Evolutionary conservation across 164 flowering plant species (phyloP).

Genomic region (Dillenia suffruticosa): DNA sequence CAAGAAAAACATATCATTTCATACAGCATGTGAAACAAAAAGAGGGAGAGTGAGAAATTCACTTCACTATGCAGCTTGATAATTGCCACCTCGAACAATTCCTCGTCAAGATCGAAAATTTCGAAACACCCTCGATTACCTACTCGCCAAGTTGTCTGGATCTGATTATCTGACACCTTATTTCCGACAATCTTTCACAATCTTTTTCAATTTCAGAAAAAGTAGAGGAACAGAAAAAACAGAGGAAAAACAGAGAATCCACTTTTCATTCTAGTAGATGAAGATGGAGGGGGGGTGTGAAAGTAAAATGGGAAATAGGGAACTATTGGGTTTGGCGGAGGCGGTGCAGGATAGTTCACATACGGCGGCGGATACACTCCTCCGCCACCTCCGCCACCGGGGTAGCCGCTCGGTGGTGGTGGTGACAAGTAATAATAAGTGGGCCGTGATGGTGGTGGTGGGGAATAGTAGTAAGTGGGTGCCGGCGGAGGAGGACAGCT

Average conservation of each 20-base stretch:
- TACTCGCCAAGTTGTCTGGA: slow-evolving; percentile 8
- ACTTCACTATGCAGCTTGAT: too few species aligned
- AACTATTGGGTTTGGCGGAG: slow-evolving; percentile 83
- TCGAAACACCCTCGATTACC: not conserved
- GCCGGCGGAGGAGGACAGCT: slow-evolving; percentile 41
- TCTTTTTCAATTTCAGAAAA: slow-evolving; percentile 9
- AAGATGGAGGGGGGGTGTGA: slow-evolving; percentile 40
- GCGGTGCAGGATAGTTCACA: slow-evolving; percentile 39
- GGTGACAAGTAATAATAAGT: slow-evolving; percentile 19
- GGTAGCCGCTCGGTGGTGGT: slow-evolving; percentile 9
- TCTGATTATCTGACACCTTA: slow-evolving; percentile 19
- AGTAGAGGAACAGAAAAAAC: not conserved
- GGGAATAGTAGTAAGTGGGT: slow-evolving; percentile 34
- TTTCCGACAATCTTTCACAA: slow-evolving; percentile 3
- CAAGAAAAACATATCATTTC: too few species aligned
- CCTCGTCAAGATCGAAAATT: too few species aligned
- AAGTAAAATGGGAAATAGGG: slow-evolving; percentile 82
- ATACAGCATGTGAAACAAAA: too few species aligned
- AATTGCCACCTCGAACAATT: too few species aligned
- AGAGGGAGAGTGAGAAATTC: too few species aligned
- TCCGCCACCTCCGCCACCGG: slow-evolving; percentile 16
- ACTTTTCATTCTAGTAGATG: not conserved
- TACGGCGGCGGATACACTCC: slow-evolving; percentile 21
- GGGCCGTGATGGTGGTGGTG: slow-evolving; percentile 42
- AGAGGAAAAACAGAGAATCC: not conserved